A percentile compares a stretch with the other conserved stretches of the same genome.
Conservation (phyloP, 2,329 filamentous ascomycete genomes). For the Exophiala bonariae region DNA sequence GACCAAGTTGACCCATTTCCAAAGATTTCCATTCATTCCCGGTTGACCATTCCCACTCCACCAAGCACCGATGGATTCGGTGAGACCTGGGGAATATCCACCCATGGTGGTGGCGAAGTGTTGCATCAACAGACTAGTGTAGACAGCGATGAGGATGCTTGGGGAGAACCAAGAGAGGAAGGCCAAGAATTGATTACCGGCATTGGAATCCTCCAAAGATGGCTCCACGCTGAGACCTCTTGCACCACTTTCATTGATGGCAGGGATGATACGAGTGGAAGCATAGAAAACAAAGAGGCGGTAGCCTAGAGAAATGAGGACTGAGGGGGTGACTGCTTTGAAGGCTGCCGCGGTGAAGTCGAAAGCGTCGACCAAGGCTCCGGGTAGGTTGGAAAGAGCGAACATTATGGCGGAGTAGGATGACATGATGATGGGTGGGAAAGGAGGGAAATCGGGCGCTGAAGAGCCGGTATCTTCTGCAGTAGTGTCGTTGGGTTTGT, state of each 20-base stretch:
- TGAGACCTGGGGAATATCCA: slow-evolving; percentile 43
- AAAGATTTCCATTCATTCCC: slow-evolving; percentile 80
- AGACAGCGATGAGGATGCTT: slow-evolving; percentile 90
- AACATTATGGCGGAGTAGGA: slow-evolving; percentile 91
- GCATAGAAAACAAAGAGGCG: slow-evolving; percentile 94
- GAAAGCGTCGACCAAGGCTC: slow-evolving; percentile 77
- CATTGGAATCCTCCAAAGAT: slow-evolving; percentile 80
- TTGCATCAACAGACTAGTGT: slow-evolving; percentile 91
- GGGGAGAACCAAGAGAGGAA: slow-evolving; percentile 93
- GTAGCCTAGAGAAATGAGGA: slow-evolving; percentile 92
- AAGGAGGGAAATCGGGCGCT: slow-evolving; percentile 83
- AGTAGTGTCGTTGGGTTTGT: slow-evolving; percentile 72
- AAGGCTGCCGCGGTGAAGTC: slow-evolving; percentile 88
- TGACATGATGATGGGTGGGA: slow-evolving; percentile 97
- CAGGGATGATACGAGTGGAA: slow-evolving; percentile 92
- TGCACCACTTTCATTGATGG: slow-evolving; percentile 82
- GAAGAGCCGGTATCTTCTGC: slow-evolving; percentile 50
- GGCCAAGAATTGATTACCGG: slow-evolving; percentile 75
- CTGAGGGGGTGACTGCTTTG: slow-evolving; percentile 91
- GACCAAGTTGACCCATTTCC: slow-evolving; percentile 91
- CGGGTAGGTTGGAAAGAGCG: slow-evolving; percentile 77
- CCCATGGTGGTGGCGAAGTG: slow-evolving; percentile 78
- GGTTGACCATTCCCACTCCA: slow-evolving; percentile 74
- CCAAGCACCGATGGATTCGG: slow-evolving; percentile 67
- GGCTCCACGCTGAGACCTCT: slow-evolving; percentile 81